Percentiles rank a stretch among this genome's conserved stretches.
Conservation (phyloP, 2,329 filamentous ascomycete genomes). For the Pleomassaria siparia region DNA sequence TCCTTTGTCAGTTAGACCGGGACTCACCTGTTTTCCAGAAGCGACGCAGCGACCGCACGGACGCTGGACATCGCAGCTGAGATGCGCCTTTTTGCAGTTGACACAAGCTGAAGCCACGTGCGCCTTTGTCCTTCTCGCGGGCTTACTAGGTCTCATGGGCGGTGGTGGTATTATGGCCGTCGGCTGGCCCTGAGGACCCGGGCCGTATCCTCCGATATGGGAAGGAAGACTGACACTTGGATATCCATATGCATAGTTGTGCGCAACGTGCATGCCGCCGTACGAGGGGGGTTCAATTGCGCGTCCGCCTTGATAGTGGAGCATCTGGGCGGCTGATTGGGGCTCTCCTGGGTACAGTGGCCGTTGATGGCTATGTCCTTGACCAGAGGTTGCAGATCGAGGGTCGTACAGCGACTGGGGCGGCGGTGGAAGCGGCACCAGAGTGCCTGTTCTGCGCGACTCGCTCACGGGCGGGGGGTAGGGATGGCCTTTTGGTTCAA, state of each 20-base stretch:
- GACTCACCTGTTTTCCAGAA: constrained; percentile 68
- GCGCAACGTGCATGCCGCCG: constrained; percentile 21
- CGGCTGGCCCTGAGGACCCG: constrained; percentile 36
- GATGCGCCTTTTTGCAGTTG: constrained; percentile 81
- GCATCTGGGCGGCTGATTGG: constrained; percentile 23
- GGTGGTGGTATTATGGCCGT: constrained; percentile 36
- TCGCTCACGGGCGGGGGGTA: constrained; percentile 26
- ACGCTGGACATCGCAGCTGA: constrained; percentile 67
- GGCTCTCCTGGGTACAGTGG: constrained; percentile 34
- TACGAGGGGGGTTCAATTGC: constrained; percentile 29
- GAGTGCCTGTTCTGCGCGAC: constrained; percentile 24
- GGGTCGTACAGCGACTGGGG: constrained; percentile 29
- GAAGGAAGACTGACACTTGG: constrained; percentile 22
- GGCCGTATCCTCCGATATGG: constrained; percentile 29
- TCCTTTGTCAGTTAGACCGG: background rate
- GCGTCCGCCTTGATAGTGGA: constrained; percentile 28
- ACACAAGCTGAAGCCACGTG: constrained; percentile 85
- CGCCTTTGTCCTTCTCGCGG: constrained; percentile 62
- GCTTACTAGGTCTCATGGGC: constrained; percentile 32
- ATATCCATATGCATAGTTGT: constrained; percentile 36
- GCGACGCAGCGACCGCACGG: constrained; percentile 76
- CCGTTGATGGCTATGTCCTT: constrained; percentile 24
- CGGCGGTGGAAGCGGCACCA: constrained; percentile 28
- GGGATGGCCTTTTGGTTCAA: constrained; percentile 33
- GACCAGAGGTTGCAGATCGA: constrained; percentile 21